Evolutionary conservation across 768 basidiomycete species (phyloP).

Genomic region (Termitomyces sp.): DNA sequence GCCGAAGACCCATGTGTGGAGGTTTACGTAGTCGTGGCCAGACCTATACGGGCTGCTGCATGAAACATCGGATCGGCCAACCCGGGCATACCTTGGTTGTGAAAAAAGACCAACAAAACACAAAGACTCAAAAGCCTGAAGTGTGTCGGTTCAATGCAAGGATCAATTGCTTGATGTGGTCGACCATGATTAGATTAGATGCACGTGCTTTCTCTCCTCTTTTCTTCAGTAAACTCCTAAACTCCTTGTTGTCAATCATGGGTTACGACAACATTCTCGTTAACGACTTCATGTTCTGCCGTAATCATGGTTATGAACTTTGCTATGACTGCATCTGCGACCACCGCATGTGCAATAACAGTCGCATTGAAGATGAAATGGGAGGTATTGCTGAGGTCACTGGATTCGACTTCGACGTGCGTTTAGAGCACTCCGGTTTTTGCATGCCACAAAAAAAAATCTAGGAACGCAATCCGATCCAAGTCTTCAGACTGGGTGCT

Average conservation of each 20-base stretch:
- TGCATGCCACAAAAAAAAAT: not conserved
- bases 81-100: not conserved
- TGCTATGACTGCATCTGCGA: constrained; percentile 26
- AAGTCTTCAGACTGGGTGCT: constrained; percentile 17
- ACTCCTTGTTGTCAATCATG: not conserved
- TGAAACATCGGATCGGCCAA: not conserved
- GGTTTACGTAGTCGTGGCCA: not conserved
- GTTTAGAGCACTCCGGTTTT: not conserved
- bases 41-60: not conserved
- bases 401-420: constrained; percentile 16
- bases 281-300: constrained; percentile 27
- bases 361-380: constrained; percentile 21
- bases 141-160: too few species aligned
- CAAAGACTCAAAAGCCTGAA: not conserved
- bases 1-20: not conserved
- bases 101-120: not conserved
- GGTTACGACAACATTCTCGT: constrained; percentile 18
- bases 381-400: constrained; percentile 13
- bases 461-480: constrained; percentile 18
- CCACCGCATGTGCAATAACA: constrained; percentile 27
- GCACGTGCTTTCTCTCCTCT: not conserved
- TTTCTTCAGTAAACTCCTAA: too few species aligned
- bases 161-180: too few species aligned
- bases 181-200: not conserved
- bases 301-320: constrained; percentile 25